Conservation (phyloP, 495 filamentous ascomycete genomes). For the Penicillium tannophilum region DNA sequence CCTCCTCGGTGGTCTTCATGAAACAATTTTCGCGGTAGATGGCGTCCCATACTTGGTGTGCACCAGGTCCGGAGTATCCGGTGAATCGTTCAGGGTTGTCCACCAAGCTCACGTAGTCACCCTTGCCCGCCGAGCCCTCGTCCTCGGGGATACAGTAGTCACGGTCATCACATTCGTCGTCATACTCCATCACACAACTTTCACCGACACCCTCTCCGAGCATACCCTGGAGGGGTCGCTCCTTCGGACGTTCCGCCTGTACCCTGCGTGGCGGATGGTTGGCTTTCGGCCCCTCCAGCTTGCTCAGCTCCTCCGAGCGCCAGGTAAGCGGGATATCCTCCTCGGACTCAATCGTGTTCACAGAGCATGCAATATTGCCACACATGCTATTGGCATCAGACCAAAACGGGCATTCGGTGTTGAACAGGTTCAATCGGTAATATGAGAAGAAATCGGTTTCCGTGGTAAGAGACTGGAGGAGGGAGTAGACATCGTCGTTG, state of each 20-base stretch:
- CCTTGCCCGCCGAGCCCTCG: slow-evolving; percentile 80
- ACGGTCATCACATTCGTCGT: slow-evolving; percentile 95
- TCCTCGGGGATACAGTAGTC: slow-evolving; percentile 98
- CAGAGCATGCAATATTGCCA: slow-evolving; percentile 94
- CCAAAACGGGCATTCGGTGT: slow-evolving; percentile 96
- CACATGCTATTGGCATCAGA: slow-evolving; percentile 90
- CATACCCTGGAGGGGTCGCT: slow-evolving; percentile 76
- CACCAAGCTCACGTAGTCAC: slow-evolving; percentile 92
- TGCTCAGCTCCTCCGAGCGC: slow-evolving; percentile 89
- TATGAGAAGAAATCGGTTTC: slow-evolving; percentile 97
- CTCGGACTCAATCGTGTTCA: slow-evolving; percentile 95
- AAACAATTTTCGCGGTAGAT: slow-evolving; percentile 99
- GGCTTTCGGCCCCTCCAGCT: slow-evolving; percentile 88
- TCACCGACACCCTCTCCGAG: slow-evolving; percentile 87
- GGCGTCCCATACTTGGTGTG: slow-evolving; percentile 90
- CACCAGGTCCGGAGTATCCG: slow-evolving; percentile 81
- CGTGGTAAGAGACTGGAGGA: slow-evolving; percentile 76
- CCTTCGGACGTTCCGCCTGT: slow-evolving; percentile 65
- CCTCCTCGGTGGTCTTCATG: slow-evolving; percentile 59
- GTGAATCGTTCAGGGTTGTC: slow-evolving; percentile 96
- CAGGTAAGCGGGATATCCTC: slow-evolving; percentile 90
- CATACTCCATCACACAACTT: slow-evolving; percentile 95
- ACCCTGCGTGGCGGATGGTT: slow-evolving; percentile 77
- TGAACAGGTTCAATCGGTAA: slow-evolving; percentile 94
- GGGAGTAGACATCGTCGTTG: slow-evolving; percentile 76